Conservation (phyloP, 768 basidiomycete genomes). For the Macrocybe gigantea region DNA sequence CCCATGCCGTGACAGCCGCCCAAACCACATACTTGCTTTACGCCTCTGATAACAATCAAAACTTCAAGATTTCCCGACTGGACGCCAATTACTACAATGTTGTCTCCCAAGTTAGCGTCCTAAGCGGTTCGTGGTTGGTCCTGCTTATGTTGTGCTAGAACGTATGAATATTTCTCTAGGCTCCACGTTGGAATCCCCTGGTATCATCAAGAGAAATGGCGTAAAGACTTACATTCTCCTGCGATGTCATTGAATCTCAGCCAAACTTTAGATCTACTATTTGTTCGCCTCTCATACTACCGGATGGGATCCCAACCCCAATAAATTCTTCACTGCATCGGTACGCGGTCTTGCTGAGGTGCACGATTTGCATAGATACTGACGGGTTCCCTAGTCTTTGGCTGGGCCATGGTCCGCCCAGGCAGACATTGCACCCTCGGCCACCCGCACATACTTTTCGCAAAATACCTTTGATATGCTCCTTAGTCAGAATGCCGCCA, state of each 20-base stretch:
- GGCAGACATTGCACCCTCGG: constrained; percentile 47
- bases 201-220: constrained; percentile 53
- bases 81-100: constrained; percentile 59
- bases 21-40: constrained; percentile 55
- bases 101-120: constrained; percentile 35
- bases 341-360: constrained; percentile 22
- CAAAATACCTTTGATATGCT: constrained; percentile 54
- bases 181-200: constrained; percentile 56
- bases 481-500: constrained; percentile 37
- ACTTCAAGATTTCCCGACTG: constrained; percentile 58
- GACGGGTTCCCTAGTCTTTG: constrained; percentile 30
- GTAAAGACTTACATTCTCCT: constrained; percentile 18
- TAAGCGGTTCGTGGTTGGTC: constrained; percentile 29
- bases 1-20: constrained; percentile 19
- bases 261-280: constrained; percentile 37
- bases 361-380: not conserved
- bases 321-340: constrained; percentile 49
- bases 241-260: not conserved
- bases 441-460: constrained; percentile 52
- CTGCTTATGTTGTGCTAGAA: not conserved
- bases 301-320: constrained; percentile 57
- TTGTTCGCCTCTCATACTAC: constrained; percentile 56
- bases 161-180: constrained; percentile 19
- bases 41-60: constrained; percentile 63
- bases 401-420: constrained; percentile 52